phyloP scores from a whole-genome alignment of 2,329 filamentous ascomycete species.

The Alternaria ventricosa region DNA sequence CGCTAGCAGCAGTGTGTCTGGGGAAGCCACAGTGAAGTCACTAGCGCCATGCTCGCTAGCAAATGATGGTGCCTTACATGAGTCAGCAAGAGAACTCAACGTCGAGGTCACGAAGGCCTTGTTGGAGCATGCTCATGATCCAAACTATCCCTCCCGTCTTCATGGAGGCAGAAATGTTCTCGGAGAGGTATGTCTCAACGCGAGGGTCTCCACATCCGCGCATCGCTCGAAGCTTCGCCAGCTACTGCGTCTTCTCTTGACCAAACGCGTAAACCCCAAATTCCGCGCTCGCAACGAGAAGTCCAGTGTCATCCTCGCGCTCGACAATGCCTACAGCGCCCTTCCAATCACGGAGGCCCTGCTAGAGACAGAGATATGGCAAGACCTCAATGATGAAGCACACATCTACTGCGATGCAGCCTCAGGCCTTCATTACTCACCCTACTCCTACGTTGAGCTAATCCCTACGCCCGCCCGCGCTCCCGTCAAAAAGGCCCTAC shows the following conservation, averaged over 20 bases:
- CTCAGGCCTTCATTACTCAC: constrained; percentile 65
- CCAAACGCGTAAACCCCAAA: constrained; percentile 63
- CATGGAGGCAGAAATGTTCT: constrained; percentile 69
- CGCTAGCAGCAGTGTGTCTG: constrained; percentile 60
- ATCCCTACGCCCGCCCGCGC: constrained; percentile 29
- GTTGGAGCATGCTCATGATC: constrained; percentile 65
- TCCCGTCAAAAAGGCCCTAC: constrained; percentile 24
- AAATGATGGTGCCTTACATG: constrained; percentile 72
- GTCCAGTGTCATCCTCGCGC: constrained; percentile 65
- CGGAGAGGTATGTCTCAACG: constrained; percentile 67
- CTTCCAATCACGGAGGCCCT: constrained; percentile 63
- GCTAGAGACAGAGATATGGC: constrained; percentile 70
- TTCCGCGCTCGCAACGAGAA: constrained; percentile 63
- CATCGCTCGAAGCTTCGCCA: constrained; percentile 43
- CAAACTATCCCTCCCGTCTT: constrained; percentile 68
- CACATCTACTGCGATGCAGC: constrained; percentile 48
- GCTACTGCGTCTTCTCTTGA: constrained; percentile 63
- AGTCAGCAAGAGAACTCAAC: constrained; percentile 67
- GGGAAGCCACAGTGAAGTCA: constrained; percentile 41
- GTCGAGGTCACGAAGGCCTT: constrained; percentile 63
- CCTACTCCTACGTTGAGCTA: constrained; percentile 65
- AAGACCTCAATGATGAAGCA: constrained; percentile 67
- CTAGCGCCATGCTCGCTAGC: constrained; percentile 64
- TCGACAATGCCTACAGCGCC: constrained; percentile 62
- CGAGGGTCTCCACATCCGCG: constrained; percentile 52